These are phyloP conservation scores for California macrophylla DNA, from an alignment of 441 rosid genomes.

Conservation along the genomic window DNA sequence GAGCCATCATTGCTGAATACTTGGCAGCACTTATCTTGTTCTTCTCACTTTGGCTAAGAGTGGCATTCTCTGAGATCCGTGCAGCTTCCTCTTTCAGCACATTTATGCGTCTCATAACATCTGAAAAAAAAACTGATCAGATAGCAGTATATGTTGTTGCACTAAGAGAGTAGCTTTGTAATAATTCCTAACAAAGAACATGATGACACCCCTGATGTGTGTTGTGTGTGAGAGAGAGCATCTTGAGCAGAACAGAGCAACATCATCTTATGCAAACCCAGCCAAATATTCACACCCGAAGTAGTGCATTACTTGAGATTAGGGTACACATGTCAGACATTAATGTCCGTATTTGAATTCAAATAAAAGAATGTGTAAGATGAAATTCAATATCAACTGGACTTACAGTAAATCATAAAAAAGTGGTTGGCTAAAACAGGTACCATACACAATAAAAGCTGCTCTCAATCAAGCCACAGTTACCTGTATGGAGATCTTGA, in stretches of 20 bases:
- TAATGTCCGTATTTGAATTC: not conserved
- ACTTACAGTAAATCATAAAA: slow-evolving; percentile 8
- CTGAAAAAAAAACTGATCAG: slow-evolving; percentile 37
- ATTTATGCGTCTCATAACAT: slow-evolving; percentile 85
- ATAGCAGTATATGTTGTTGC: slow-evolving; percentile 1
- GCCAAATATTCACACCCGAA: not conserved
- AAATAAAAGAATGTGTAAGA: slow-evolving; percentile 6
- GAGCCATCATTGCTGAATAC: slow-evolving; percentile 99
- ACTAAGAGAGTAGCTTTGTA: not conserved
- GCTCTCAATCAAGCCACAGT: slow-evolving; percentile 15
- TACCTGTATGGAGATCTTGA: slow-evolving; percentile 97
- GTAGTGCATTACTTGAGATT: slow-evolving; percentile 8
- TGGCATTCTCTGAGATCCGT: slow-evolving; percentile 76
- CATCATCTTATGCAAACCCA: too few species aligned
- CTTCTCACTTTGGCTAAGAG: slow-evolving; percentile 86
- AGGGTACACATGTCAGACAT: slow-evolving; percentile 11
- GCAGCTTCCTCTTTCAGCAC: slow-evolving; percentile 89
- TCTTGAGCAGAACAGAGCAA: too few species aligned
- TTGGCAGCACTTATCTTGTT: slow-evolving; percentile 84
- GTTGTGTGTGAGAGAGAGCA: not conserved
- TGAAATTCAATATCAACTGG: slow-evolving; percentile 6
- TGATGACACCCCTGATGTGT: not conserved
- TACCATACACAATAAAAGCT: slow-evolving; percentile 18
- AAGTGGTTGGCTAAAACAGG: slow-evolving; percentile 13
- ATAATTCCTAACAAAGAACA: not conserved